These are phyloP conservation scores for Amaranthus palmeri DNA, from an alignment of 148 eudicot genomes.

Conservation along the genomic window DNA sequence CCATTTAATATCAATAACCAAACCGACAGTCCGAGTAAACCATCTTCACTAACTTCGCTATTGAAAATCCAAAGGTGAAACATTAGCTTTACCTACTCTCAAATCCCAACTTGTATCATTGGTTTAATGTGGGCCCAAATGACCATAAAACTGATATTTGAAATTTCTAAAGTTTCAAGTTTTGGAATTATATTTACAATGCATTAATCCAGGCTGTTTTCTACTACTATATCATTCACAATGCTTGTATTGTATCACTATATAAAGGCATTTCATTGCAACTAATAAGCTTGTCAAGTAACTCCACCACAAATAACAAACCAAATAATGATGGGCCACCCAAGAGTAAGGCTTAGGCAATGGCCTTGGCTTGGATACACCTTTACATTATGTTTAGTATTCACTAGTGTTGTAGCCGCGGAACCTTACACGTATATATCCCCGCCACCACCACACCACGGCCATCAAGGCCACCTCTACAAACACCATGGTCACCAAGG, in stretches of 20 bases:
- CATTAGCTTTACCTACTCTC: background rate
- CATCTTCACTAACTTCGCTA: background rate
- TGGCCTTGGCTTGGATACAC: constrained; percentile 24
- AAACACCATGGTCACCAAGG: constrained; percentile 11
- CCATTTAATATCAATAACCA: too few species aligned
- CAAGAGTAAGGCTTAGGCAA: constrained; percentile 15
- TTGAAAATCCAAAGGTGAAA: background rate
- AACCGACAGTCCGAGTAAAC: too few species aligned
- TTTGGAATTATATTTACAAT: background rate
- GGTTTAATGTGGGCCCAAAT: background rate
- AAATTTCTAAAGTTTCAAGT: background rate
- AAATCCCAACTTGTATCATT: background rate
- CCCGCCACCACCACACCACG: constrained; percentile 12
- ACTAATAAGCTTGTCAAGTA: background rate
- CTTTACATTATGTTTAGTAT: constrained; percentile 12
- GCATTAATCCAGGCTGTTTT: background rate
- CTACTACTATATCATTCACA: background rate
- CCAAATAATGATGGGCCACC: constrained; percentile 10
- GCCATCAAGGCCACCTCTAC: constrained; percentile 9
- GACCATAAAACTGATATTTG: constrained; percentile 1
- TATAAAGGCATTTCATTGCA: background rate
- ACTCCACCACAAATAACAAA: background rate
- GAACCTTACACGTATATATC: constrained; percentile 3
- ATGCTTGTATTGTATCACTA: background rate
- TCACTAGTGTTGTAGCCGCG: constrained; percentile 14